These are phyloP conservation scores for Xylariaceae sp. DNA, from an alignment of 2,329 filamentous ascomycete species.

Conservation along the genomic window DNA sequence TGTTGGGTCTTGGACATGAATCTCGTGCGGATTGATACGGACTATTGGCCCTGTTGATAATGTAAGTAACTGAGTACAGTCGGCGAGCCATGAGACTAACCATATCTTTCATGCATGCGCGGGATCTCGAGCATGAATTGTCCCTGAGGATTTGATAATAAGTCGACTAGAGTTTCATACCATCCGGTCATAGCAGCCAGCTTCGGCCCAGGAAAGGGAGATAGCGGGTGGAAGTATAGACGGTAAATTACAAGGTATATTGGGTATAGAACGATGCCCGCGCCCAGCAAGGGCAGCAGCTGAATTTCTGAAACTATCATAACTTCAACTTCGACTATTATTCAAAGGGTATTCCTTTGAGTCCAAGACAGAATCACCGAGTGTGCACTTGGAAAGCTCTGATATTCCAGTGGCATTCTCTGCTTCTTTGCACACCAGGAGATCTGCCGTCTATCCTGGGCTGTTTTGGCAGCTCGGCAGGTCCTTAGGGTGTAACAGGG, in stretches of 20 bases:
- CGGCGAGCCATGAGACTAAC: background rate
- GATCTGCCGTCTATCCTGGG: no score
- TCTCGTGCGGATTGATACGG: conserved; percentile 48
- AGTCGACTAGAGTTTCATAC: conserved; percentile 20
- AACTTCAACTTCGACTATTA: no score
- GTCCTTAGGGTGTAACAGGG: no score
- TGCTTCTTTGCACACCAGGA: no score
- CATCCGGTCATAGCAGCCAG: conserved; percentile 18
- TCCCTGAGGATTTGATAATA: conserved; percentile 35
- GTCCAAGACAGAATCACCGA: no score
- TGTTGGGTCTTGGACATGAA: conserved; percentile 22
- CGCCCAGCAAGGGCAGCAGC: no score
- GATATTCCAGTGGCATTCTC: no score
- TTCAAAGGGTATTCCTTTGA: no score
- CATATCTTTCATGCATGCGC: background rate
- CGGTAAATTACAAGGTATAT: conserved; percentile 16
- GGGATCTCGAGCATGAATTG: conserved; percentile 2
- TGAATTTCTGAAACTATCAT: no score
- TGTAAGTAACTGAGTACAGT: conserved; percentile 23
- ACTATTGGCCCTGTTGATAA: conserved; percentile 29
- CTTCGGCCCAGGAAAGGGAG: conserved; percentile 26
- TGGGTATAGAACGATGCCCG: no score
- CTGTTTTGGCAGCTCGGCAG: no score
- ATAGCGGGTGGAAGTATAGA: conserved; percentile 22
- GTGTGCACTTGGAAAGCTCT: no score